Evolutionary conservation across 805 yeast species (phyloP).

Genomic region (Yamadazyma takamatsuzukensis): DNA sequence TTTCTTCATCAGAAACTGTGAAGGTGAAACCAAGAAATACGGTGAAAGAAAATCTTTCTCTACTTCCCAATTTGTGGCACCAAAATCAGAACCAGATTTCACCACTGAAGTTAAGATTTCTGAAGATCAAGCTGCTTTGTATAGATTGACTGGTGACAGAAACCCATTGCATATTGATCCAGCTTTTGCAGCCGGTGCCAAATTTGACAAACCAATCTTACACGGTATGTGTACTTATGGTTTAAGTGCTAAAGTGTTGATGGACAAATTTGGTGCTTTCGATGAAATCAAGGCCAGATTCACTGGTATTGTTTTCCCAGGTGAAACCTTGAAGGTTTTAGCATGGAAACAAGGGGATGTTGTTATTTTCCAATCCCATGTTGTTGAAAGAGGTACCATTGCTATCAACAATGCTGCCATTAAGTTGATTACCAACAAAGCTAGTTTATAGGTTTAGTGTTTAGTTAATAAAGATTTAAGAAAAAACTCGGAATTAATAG

Average conservation of each 20-base stretch:
- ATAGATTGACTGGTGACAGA: slow-evolving; percentile 89
- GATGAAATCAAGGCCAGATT: slow-evolving; percentile 87
- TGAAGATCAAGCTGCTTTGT: slow-evolving; percentile 79
- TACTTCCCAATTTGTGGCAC: slow-evolving; percentile 58
- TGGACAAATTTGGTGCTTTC: slow-evolving; percentile 77
- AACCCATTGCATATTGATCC: slow-evolving; percentile 97
- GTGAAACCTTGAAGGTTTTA: slow-evolving; percentile 74
- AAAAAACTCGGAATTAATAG: not conserved
- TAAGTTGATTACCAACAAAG: slow-evolving; percentile 44
- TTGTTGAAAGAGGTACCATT: slow-evolving; percentile 68
- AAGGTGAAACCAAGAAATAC: slow-evolving; percentile 48
- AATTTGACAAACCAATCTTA: slow-evolving; percentile 79
- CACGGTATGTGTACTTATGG: slow-evolving; percentile 94
- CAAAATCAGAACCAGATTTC: slow-evolving; percentile 64
- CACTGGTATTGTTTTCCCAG: slow-evolving; percentile 90
- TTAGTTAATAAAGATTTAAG: not conserved
- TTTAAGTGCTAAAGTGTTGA: slow-evolving; percentile 67
- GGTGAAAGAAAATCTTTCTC: slow-evolving; percentile 58
- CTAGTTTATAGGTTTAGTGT: slow-evolving; percentile 27
- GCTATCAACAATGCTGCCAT: slow-evolving; percentile 89
- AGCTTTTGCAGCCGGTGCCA: slow-evolving; percentile 79
- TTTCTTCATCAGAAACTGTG: slow-evolving; percentile 74
- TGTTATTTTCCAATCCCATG: slow-evolving; percentile 77
- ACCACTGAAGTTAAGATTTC: slow-evolving; percentile 54
- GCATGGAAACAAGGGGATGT: slow-evolving; percentile 82